Percentiles rank a stretch among this genome's conserved stretches.
These are phyloP conservation scores for Saccharomycopsis fermentans DNA, from an alignment of 805 yeast genomes.

Conservation along the genomic window DNA sequence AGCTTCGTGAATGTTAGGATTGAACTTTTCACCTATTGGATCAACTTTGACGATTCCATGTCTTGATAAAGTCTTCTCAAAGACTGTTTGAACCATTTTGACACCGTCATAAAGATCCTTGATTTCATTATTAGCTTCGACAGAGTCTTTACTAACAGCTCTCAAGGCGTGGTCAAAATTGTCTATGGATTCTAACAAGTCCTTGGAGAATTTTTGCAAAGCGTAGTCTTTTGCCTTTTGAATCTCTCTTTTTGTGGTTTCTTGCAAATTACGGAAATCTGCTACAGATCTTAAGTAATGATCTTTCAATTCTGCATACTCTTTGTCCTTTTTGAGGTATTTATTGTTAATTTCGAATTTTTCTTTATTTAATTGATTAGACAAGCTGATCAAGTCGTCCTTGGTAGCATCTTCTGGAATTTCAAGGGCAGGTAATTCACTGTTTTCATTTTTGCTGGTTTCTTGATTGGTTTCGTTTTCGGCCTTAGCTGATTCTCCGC, in stretches of 20 bases:
- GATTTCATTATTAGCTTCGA: conserved; percentile 51
- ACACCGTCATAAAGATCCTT: conserved; percentile 79
- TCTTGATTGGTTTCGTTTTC: background rate
- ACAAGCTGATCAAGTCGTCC: background rate
- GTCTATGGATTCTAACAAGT: conserved; percentile 79
- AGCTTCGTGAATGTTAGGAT: conserved; percentile 90
- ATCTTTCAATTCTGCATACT: conserved; percentile 73
- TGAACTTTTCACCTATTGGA: conserved; percentile 77
- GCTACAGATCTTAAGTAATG: conserved; percentile 76
- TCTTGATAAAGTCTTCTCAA: conserved; percentile 69
- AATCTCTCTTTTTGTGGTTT: conserved; percentile 76
- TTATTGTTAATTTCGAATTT: conserved; percentile 29
- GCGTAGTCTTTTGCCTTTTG: conserved; percentile 87
- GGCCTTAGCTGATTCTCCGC: background rate
- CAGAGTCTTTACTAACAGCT: conserved; percentile 56
- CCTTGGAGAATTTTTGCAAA: conserved; percentile 83
- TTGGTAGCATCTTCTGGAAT: background rate
- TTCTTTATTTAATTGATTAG: conserved; percentile 28
- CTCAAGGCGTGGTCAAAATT: conserved; percentile 80
- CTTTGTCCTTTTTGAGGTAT: conserved; percentile 54
- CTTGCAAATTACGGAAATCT: conserved; percentile 88
- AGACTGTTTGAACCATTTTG: conserved; percentile 76
- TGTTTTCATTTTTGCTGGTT: background rate
- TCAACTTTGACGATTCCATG: conserved; percentile 77
- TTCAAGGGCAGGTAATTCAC: background rate